These are phyloP conservation scores for Xylaria curta DNA, from an alignment of 495 filamentous ascomycete species.

Conservation along the genomic window DNA sequence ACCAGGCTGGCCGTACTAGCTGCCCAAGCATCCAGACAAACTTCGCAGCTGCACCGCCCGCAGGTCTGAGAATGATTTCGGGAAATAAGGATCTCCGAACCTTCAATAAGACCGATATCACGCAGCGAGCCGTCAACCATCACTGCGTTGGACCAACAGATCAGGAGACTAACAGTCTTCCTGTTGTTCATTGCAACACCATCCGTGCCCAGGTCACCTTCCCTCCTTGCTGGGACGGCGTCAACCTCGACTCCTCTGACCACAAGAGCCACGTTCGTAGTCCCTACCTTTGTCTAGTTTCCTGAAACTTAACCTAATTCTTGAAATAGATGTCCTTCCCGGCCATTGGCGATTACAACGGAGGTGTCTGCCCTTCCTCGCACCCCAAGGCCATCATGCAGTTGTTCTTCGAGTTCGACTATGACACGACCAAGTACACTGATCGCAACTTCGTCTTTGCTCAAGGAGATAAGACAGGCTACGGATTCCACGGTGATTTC, in stretches of 20 bases:
- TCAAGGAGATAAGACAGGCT: slow-evolving; percentile 74
- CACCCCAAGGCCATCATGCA: slow-evolving; percentile 63
- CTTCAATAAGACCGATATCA: slow-evolving; percentile 21
- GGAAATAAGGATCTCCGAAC: slow-evolving; percentile 26
- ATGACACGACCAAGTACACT: slow-evolving; percentile 54
- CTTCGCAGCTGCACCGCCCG: slow-evolving; percentile 12
- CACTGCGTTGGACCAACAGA: slow-evolving; percentile 13
- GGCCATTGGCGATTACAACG: slow-evolving; percentile 47
- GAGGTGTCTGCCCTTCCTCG: slow-evolving; percentile 68
- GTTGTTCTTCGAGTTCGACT: slow-evolving; percentile 74
- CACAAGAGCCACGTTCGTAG: slow-evolving; percentile 69
- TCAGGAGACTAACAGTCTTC: slow-evolving; percentile 24
- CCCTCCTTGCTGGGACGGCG: slow-evolving; percentile 74
- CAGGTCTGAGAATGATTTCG: slow-evolving; percentile 25
- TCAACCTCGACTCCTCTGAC: slow-evolving; percentile 59
- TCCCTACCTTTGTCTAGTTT: slow-evolving; percentile 53
- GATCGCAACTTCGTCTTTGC: slow-evolving; percentile 64
- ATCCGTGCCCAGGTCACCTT: slow-evolving; percentile 66
- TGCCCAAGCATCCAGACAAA: slow-evolving; percentile 17
- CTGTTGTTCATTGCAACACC: slow-evolving; percentile 26
- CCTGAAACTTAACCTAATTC: neutral
- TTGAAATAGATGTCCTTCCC: slow-evolving; percentile 33
- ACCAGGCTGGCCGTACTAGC: slow-evolving; percentile 17
- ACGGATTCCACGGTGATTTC: slow-evolving; percentile 78
- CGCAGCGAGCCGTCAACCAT: slow-evolving; percentile 28